A percentile compares a stretch with the other conserved stretches of the same genome.
phyloP scores from a whole-genome alignment of 2,329 filamentous ascomycete species.

The Pseudocercospora macadamiae region DNA sequence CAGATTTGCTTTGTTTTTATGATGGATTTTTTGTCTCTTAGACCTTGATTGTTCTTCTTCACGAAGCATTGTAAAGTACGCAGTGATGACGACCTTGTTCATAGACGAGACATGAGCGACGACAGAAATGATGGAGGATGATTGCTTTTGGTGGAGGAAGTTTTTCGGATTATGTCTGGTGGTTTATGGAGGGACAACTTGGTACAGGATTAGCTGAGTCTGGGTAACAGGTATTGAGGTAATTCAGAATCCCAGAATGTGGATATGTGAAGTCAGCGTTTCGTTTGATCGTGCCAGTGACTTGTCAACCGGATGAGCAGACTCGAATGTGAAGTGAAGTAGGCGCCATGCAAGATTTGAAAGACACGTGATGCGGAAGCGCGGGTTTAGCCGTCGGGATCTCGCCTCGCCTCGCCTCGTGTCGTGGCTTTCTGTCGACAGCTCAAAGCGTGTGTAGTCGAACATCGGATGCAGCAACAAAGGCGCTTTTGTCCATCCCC shows the following conservation, averaged over 20 bases:
- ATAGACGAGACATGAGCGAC: slow-evolving; percentile 24
- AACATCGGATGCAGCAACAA: background rate
- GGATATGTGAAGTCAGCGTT: too few relatives aligned
- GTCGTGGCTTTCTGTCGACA: background rate
- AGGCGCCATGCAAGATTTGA: too few relatives aligned
- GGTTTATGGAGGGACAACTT: too few relatives aligned
- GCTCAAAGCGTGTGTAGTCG: background rate
- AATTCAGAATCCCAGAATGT: background rate
- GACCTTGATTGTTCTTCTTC: background rate
- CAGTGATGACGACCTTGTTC: slow-evolving; percentile 5
- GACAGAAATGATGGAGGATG: slow-evolving; percentile 21
- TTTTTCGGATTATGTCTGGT: too few relatives aligned
- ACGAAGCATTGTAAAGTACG: slow-evolving; percentile 11
- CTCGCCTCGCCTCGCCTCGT: background rate
- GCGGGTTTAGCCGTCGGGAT: background rate
- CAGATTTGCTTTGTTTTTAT: background rate
- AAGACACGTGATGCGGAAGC: too few relatives aligned
- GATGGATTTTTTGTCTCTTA: background rate
- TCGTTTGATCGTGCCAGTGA: too few relatives aligned
- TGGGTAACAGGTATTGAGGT: background rate
- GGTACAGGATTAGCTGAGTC: too few relatives aligned
- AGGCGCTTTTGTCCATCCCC: background rate
- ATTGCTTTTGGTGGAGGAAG: background rate
- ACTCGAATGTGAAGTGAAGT: too few relatives aligned
- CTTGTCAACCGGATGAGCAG: too few relatives aligned